Percentiles rank a stretch among this genome's conserved stretches.
These are phyloP conservation scores for Xerocomellus amylosporus DNA, from an alignment of 768 basidiomycete genomes.

Conservation along the genomic window DNA sequence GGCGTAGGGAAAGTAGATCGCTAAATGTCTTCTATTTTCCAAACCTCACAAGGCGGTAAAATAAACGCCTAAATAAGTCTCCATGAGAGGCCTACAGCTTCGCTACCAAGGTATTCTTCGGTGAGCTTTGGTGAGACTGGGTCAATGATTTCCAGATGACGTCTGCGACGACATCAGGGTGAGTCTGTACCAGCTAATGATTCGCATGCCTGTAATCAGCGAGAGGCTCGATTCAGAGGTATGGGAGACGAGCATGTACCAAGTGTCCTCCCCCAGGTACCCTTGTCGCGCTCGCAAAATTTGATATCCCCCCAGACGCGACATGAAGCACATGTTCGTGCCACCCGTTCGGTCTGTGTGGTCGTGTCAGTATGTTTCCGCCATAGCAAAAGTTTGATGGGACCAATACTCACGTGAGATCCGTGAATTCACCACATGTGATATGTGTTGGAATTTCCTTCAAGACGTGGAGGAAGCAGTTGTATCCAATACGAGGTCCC, in stretches of 20 bases:
- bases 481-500: background rate
- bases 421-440: background rate
- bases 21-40: no score
- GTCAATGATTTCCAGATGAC: background rate
- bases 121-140: no score
- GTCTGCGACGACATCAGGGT: constrained; percentile 1
- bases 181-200: background rate
- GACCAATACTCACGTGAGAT: background rate
- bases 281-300: background rate
- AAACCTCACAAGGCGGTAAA: no score
- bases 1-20: no score
- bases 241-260: background rate
- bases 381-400: background rate
- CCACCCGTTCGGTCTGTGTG: background rate
- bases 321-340: background rate
- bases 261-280: constrained; percentile 4
- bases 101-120: no score
- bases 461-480: background rate
- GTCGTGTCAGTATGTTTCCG: background rate
- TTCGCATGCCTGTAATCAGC: no score
- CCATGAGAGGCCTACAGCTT: no score
- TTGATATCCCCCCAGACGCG: constrained; percentile 1
- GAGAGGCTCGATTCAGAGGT: no score
- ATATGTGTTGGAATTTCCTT: constrained; percentile 1
- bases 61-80: no score